Conservation (phyloP, 805 yeast genomes). For the Barnettozyma salicaria region DNA sequence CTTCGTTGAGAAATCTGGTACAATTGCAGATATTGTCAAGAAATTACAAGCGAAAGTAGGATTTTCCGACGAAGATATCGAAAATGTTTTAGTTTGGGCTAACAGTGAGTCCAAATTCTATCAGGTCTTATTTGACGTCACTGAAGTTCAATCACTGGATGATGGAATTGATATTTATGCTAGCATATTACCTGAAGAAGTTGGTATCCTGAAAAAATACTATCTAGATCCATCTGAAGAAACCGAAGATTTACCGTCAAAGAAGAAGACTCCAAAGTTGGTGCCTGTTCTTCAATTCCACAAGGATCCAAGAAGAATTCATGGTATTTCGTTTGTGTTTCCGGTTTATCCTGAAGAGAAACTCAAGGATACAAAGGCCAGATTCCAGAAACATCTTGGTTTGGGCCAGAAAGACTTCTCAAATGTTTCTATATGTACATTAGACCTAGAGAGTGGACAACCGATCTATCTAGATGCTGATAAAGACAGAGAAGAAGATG, state of each 20-base stretch:
- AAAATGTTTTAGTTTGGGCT: conserved; percentile 53
- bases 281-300: conserved; percentile 73
- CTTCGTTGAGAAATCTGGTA: conserved; percentile 57
- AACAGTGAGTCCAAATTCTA: conserved; percentile 32
- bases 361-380: conserved; percentile 51
- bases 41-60: conserved; percentile 51
- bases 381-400: conserved; percentile 68
- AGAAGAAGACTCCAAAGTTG: conserved; percentile 31
- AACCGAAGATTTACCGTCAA: conserved; percentile 13
- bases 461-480: conserved; percentile 31
- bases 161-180: conserved; percentile 38
- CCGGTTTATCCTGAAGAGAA: conserved; percentile 63
- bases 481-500: conserved; percentile 36
- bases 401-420: conserved; percentile 75
- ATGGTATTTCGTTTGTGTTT: conserved; percentile 84
- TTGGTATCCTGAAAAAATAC: conserved; percentile 22
- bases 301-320: conserved; percentile 57
- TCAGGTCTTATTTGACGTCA: conserved; percentile 31
- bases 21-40: conserved; percentile 47
- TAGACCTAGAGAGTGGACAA: conserved; percentile 28
- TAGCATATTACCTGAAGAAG: conserved; percentile 40
- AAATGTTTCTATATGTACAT: conserved; percentile 51
- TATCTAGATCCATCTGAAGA: conserved; percentile 21
- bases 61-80: conserved; percentile 41
- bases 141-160: conserved; percentile 35